These are phyloP conservation scores for Penicillium robsamsonii DNA, from an alignment of 495 filamentous ascomycete genomes.

Conservation along the genomic window DNA sequence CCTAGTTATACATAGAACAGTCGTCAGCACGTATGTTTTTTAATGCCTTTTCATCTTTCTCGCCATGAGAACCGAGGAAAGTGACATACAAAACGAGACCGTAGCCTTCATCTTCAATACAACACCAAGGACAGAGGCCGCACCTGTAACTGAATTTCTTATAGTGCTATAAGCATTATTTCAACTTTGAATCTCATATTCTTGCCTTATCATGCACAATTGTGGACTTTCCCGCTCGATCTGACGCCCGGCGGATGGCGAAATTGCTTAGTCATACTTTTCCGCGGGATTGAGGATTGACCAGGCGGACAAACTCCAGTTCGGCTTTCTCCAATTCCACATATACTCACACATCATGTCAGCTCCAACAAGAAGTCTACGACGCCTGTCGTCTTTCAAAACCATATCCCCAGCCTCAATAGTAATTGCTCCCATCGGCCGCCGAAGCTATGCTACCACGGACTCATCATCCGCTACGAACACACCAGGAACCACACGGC, in stretches of 20 bases:
- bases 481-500: slow-evolving; percentile 30
- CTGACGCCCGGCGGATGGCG: not conserved
- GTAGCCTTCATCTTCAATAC: not conserved
- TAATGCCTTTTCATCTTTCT: not conserved
- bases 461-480: slow-evolving; percentile 39
- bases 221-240: slow-evolving; percentile 12
- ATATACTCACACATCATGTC: slow-evolving; percentile 35
- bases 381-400: slow-evolving; percentile 36
- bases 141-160: not conserved
- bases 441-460: slow-evolving; percentile 44
- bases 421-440: slow-evolving; percentile 17
- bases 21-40: not conserved
- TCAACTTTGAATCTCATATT: not conserved
- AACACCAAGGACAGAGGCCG: not conserved
- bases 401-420: slow-evolving; percentile 19
- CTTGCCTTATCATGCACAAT: not conserved
- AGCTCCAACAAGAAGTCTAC: slow-evolving; percentile 36
- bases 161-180: not conserved
- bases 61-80: not conserved
- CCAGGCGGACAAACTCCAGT: slow-evolving; percentile 5
- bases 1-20: not conserved
- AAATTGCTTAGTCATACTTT: slow-evolving; percentile 22
- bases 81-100: not conserved
- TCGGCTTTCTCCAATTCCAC: slow-evolving; percentile 9
- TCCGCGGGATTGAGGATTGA: slow-evolving; percentile 19